phyloP scores from a whole-genome alignment of 257 asterid species.

The Petrea volubilis region DNA sequence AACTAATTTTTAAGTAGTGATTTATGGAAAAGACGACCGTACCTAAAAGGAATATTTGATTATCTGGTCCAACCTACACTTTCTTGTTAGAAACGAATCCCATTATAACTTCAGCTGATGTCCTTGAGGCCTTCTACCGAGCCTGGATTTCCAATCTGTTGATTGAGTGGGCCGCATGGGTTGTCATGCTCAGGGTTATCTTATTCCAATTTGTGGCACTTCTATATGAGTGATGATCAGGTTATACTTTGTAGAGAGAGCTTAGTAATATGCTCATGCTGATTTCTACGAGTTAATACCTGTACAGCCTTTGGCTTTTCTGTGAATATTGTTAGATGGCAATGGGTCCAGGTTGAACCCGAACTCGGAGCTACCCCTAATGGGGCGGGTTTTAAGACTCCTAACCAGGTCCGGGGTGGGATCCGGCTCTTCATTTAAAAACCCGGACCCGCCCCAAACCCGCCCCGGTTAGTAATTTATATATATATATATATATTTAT shows the following conservation, averaged over 20 bases:
- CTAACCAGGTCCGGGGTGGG: no score
- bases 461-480: no score
- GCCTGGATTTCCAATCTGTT: background rate
- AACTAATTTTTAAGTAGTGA: no score
- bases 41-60: background rate
- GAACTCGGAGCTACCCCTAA: no score
- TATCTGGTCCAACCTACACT: background rate
- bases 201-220: background rate
- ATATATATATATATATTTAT: no score
- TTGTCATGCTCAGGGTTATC: background rate
- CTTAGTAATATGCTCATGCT: background rate
- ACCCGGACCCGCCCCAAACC: no score
- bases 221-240: background rate
- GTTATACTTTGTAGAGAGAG: background rate
- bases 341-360: no score
- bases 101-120: background rate
- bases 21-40: background rate
- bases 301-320: no score
- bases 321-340: no score
- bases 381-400: no score
- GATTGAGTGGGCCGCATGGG: background rate
- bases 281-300: background rate
- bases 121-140: background rate
- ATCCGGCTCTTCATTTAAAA: no score
- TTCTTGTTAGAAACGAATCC: background rate